Base-by-base conservation (phyloP, 495 filamentous ascomycete species). In the Trichocladium uniseriatum region DNA sequence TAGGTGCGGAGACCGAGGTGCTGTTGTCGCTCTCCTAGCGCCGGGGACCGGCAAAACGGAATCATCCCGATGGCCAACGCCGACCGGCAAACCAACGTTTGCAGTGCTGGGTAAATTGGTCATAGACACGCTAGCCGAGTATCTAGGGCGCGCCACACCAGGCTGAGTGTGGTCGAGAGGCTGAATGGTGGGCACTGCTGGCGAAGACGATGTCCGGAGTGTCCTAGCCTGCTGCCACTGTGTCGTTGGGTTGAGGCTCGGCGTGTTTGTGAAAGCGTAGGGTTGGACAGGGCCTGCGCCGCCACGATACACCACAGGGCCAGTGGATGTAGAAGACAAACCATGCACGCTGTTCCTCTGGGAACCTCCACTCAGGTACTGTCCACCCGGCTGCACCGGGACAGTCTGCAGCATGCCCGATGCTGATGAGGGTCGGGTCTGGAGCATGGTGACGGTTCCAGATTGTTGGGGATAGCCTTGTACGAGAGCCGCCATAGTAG, bases 391-490 rank as follows among this genome's bases (percentile, higher is more conserved):
- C 58, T 80, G 79, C 34, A 57, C 64, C 58, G 74, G 76, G 28
- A 67, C 59, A 43, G 63, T 64, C 56, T 79, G 71, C 56, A 84
- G 73, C 48, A 79, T 77, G 53, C 83, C 86, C 21, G 83, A 81
- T 34, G 85, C 78, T 34, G 87, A 83, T 51, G 71, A 69, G 43
- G 87, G 83, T 58, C 85, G 81, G 52, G 84, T 78, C 63, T 89
- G 86, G 54, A 94, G 82, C 79, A 91, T 82, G 46, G 84, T 84
- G 60, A 86, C 79, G 52, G 84, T 86, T 60, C 79, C 78, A 65
- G 81, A 80, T 69, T 88, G 86, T 69, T 86, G 80, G 58, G 87
- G 84, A 64, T 90, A 89, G 53, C 87, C 79, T 76, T 94, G 88
- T 69, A 92, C 87, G 72, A 94, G 78, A 69, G 88, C 87, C 72